Percentiles rank a stretch among this genome's conserved stretches.
Conservation (phyloP, 148 eudicot genomes). For the Hydrangea macrophylla region DNA sequence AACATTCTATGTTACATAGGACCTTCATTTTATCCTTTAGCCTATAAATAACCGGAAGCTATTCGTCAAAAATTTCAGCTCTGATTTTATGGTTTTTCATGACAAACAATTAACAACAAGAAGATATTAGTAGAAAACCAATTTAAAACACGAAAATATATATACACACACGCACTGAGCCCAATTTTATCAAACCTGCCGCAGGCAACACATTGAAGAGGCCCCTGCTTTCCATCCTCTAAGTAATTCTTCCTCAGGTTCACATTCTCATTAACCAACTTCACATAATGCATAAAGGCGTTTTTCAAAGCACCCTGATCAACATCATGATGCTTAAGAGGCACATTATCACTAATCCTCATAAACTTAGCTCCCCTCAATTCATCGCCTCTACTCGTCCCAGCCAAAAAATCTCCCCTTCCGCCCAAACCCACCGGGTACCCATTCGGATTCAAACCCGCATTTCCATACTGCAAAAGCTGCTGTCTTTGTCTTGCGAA, state of each 20-base stretch:
- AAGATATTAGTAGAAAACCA: background rate
- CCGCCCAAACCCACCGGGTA: slow-evolving; percentile 9
- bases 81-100: background rate
- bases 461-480: slow-evolving; percentile 69
- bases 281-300: slow-evolving; percentile 60
- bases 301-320: slow-evolving; percentile 66
- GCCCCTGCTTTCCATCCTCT: slow-evolving; percentile 73
- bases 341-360: slow-evolving; percentile 27
- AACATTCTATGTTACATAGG: background rate
- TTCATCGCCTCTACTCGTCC: slow-evolving; percentile 50
- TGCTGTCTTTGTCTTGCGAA: slow-evolving; percentile 72
- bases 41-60: background rate
- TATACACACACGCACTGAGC: background rate
- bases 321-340: slow-evolving; percentile 38
- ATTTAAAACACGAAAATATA: background rate
- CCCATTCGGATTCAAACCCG: slow-evolving; percentile 25
- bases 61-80: background rate
- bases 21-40: background rate
- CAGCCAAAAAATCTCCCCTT: slow-evolving; percentile 25
- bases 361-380: slow-evolving; percentile 41
- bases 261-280: slow-evolving; percentile 54
- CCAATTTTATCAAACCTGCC: slow-evolving; percentile 51
- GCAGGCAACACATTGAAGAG: slow-evolving; percentile 69
- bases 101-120: background rate
- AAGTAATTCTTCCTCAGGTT: slow-evolving; percentile 57